Evolutionary conservation across 2,329 filamentous ascomycete genomes (phyloP), one percentile per base, ranked within the genome.

Genomic region (Aureobasidium sp.): DNA sequence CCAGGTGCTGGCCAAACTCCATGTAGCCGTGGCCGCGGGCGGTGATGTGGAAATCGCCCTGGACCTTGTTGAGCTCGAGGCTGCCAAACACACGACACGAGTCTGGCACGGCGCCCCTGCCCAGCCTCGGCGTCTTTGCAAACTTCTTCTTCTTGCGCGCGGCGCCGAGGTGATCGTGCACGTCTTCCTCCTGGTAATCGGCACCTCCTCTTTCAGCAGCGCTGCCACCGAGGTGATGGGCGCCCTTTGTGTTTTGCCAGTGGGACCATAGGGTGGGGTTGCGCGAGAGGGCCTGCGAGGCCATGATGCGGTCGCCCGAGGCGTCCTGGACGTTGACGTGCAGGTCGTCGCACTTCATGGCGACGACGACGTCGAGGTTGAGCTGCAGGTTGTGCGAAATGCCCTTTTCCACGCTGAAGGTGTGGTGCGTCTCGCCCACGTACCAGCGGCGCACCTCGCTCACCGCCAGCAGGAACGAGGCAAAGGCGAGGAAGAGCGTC

Each of bases 291-390:
- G 86, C 79, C 38, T 86, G 80, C 4, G 83, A 89, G 2, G 94
- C 94, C 31, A 95, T 81, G 68, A 97, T 95, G 64, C 89, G 86
- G 74, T 99, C 94, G 57, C 94, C 92, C 0, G 90, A 85, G 2
- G 93, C 92, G 73, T 99, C 94, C 77, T 97, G 94, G 54, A 99
- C 92, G 75, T 99, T 97, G 74, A 99, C 80, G 76, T 96, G 89
- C n/a, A 99, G 77, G 70, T 95, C 87, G 61, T 81, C 77, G 78
- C 94, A 99, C 67, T 81, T 78, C 94, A 99, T 99, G 57, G 81
- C 81, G 51, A 99, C 81, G 5, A 97, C 89, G n/a, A 95, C 80
- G 74, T 99, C 94, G 61, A 99, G 78, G 77, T 99, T 99, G 76
- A 99, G 88, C 75, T 97, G 92, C 73, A 99, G 83, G 64, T 85